Evolutionary conservation across 2,329 filamentous ascomycete genomes (phyloP).

Genomic region (Penicillium sp.): DNA sequence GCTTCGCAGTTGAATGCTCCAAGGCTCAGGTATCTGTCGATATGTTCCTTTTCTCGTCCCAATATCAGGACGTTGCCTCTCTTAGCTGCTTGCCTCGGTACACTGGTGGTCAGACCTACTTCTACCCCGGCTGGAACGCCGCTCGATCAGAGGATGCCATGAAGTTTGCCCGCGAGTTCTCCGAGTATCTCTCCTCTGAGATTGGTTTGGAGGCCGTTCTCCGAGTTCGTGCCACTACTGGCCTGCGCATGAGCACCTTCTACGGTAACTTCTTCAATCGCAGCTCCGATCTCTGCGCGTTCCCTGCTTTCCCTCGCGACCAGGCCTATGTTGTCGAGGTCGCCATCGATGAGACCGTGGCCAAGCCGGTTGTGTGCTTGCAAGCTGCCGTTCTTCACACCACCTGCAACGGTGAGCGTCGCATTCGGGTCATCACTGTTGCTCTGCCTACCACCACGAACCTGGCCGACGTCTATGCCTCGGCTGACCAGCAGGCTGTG

Average conservation of each 20-base stretch:
- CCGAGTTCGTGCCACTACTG: conserved; percentile 90
- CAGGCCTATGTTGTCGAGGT: conserved; percentile 98
- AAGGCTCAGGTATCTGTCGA: conserved; percentile 99
- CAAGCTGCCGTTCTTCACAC: conserved; percentile 96
- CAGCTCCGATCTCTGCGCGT: conserved; percentile 94
- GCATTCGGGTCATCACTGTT: conserved; percentile 92
- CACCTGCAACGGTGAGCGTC: conserved; percentile 93
- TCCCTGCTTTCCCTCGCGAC: conserved; percentile 95
- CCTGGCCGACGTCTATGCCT: conserved; percentile 88
- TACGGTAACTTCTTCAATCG: conserved; percentile 99
- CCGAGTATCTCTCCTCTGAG: conserved; percentile 93
- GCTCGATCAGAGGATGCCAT: conserved; percentile 92
- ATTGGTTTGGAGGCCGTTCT: conserved; percentile 96
- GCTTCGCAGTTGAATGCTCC: conserved; percentile 96
- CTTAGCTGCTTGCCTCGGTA: conserved; percentile 94
- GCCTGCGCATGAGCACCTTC: conserved; percentile 94
- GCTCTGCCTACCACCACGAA: conserved; percentile 90
- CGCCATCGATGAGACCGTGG: conserved; percentile 91
- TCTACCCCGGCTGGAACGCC: conserved; percentile 97
- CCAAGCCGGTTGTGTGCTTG: conserved; percentile 88
- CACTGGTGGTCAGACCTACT: conserved; percentile 96
- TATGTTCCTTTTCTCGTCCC: conserved; percentile 95
- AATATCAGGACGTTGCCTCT: conserved; percentile 96
- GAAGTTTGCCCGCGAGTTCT: conserved; percentile 96
- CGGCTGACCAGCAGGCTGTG: conserved; percentile 90